Conservation (phyloP, 768 basidiomycete species). For the Coprinopsis cinerea region DNA sequence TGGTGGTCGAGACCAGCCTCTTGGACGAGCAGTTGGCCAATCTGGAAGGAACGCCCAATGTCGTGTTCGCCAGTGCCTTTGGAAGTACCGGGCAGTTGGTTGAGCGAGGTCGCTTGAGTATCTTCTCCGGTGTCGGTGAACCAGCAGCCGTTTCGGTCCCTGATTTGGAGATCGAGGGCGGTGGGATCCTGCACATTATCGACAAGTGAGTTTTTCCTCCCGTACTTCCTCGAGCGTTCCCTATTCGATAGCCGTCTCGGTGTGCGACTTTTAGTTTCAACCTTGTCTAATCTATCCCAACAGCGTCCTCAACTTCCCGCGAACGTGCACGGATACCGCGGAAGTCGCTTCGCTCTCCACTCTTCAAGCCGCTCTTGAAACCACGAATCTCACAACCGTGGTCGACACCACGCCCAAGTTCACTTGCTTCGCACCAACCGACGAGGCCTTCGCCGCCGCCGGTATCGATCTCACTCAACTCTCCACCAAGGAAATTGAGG, state of each 20-base stretch:
- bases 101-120: not conserved
- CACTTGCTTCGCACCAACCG: slow-evolving; percentile 10
- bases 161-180: slow-evolving; percentile 7
- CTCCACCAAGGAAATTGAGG: not conserved
- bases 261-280: too few species aligned
- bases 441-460: slow-evolving; percentile 4
- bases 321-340: slow-evolving; percentile 5
- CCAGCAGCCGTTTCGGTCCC: not conserved
- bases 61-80: slow-evolving; percentile 6
- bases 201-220: not conserved
- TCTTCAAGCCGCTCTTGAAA: not conserved
- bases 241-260: too few species aligned
- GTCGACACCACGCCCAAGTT: slow-evolving; percentile 10
- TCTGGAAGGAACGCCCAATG: slow-evolving; percentile 3
- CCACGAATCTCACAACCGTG: not conserved
- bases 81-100: slow-evolving; percentile 3
- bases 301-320: slow-evolving; percentile 11
- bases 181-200: slow-evolving; percentile 7
- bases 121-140: slow-evolving; percentile 8
- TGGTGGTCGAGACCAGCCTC: not conserved
- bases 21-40: not conserved
- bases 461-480: slow-evolving; percentile 1
- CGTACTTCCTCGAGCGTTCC: not conserved
- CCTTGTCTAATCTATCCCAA: too few species aligned
- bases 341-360: not conserved